Conservation (phyloP, 2,329 filamentous ascomycete species). For the Fusarium newnesense region DNA sequence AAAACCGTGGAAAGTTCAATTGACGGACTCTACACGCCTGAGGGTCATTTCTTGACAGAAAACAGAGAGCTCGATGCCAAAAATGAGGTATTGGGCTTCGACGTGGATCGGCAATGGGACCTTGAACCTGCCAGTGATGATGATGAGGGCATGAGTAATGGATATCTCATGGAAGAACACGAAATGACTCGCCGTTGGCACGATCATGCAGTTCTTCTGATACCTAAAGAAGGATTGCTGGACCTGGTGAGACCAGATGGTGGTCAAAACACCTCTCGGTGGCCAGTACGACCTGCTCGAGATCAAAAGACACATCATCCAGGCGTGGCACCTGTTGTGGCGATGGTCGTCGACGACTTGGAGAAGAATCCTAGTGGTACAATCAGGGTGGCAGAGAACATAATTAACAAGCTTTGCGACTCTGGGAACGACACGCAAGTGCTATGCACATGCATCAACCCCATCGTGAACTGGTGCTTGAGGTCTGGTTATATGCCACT, state of each 20-base stretch:
- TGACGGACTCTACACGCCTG: background rate
- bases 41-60: background rate
- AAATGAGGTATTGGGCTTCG: constrained; percentile 15
- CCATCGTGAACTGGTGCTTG: constrained; percentile 11
- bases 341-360: background rate
- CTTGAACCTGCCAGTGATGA: constrained; percentile 2
- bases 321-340: background rate
- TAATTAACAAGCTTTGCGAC: background rate
- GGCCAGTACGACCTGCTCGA: background rate
- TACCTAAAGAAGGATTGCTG: constrained; percentile 4
- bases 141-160: background rate
- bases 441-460: background rate
- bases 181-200: constrained; percentile 6
- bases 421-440: background rate
- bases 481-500: background rate
- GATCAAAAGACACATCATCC: background rate
- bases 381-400: background rate
- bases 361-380: background rate
- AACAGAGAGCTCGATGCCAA: background rate
- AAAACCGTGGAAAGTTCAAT: constrained; percentile 1
- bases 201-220: constrained; percentile 6
- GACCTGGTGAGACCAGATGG: background rate
- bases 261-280: background rate
- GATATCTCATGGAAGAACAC: background rate
- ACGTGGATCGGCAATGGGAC: background rate